These are phyloP conservation scores for Phytophthora cactorum DNA, from an alignment of 352 stramenopile genomes.

Conservation along the genomic window DNA sequence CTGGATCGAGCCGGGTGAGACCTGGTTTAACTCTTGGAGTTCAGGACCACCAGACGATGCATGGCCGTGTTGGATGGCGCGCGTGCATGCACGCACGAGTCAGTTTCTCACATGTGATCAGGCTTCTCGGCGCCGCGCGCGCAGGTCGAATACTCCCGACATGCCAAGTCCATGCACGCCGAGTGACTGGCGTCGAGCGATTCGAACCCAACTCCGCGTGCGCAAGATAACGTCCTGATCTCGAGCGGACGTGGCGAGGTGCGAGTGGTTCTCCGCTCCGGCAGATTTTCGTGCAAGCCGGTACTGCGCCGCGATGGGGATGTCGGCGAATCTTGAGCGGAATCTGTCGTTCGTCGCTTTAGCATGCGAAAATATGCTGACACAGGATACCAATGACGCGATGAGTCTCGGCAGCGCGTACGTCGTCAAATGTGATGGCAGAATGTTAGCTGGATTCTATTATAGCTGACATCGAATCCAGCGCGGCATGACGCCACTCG, in stretches of 20 bases:
- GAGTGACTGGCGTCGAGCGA: slow-evolving; percentile 15
- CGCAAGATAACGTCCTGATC: slow-evolving; percentile 2
- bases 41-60: background rate
- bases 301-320: slow-evolving; percentile 7
- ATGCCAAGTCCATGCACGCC: slow-evolving; percentile 32
- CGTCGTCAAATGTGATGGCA: background rate
- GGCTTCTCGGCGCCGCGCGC: background rate
- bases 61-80: slow-evolving; percentile 15
- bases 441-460: slow-evolving; percentile 7
- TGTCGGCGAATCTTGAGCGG: slow-evolving; percentile 2
- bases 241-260: background rate
- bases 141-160: slow-evolving; percentile 24
- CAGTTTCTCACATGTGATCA: slow-evolving; percentile 8
- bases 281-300: slow-evolving; percentile 18
- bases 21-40: slow-evolving; percentile 16
- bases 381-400: too few species aligned
- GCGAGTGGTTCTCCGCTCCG: background rate
- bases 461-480: too few species aligned
- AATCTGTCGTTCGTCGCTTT: slow-evolving; percentile 9
- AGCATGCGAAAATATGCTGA: slow-evolving; percentile 5
- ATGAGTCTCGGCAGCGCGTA: background rate
- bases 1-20: background rate
- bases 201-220: background rate
- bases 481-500: too few species aligned
- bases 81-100: slow-evolving; percentile 21